Base-by-base conservation (phyloP, 2,329 filamentous ascomycete genomes). In the Aaosphaeria arxii region DNA sequence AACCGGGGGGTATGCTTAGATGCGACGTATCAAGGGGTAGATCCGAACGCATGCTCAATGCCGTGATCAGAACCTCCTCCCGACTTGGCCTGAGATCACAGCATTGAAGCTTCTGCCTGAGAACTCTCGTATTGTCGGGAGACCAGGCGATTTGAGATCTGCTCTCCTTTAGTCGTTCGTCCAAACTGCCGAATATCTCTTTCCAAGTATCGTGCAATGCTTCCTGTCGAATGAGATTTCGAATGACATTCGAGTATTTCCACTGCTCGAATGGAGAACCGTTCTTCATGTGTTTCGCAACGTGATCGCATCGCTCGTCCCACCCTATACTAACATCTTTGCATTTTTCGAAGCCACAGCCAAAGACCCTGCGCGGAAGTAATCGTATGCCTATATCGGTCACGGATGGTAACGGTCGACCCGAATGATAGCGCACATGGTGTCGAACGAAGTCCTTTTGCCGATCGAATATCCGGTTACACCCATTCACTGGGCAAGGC, bases 221-320 rank as follows among this genome's bases (percentile, higher is more conserved):
- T 47, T 69, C 65, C 48, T 70, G 67, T 44, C 67, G 60, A 30
- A 70, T 66, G 11, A 71, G 48, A 33, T 71, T 71, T 9, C 66
- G 61, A 40, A 71, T 67, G 11, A 69, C 66, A 32, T 67, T 70
- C 11, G 66, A 67, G 48, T 71, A 70, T 44, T 68, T 68, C 67
- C 67, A 71, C 24, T 67, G 59, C 33, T 67, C 61, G 17, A 59
- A 62, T 6, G 56, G 62, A 11, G 59, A 57, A 17, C 67, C 67
- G 24, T 70, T 67, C 51, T 70, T 67, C 64, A 70, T 69, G 42
- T 70, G 66, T 45, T 69, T 67, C 5, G 66, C 67, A 36, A 71
- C 65, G 42, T 71, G 67, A 46, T 69, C 64, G 49, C 66, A 70
- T 42, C 67, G 59, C 47, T 70, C 66, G 36, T 71, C 66, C 66